Conservation (phyloP, 2,329 filamentous ascomycete genomes). For the Pezicula rhizophila region DNA sequence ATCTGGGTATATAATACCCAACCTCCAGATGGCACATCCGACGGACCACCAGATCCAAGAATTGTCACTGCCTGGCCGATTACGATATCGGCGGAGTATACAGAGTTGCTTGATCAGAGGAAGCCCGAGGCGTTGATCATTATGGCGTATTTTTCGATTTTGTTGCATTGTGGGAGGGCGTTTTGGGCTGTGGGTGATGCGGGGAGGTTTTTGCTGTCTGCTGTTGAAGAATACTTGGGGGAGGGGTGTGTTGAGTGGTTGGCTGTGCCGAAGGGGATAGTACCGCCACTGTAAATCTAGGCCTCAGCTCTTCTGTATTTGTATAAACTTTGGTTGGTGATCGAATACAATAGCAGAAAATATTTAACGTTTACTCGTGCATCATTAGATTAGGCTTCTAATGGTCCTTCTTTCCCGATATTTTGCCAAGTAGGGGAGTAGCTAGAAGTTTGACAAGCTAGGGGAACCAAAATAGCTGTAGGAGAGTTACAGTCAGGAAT, state of each 20-base stretch:
- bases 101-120: slow-evolving; percentile 23
- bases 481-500: too few relatives aligned
- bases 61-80: slow-evolving; percentile 31
- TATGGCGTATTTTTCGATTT: slow-evolving; percentile 30
- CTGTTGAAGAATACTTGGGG: slow-evolving; percentile 15
- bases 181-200: slow-evolving; percentile 22
- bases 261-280: background rate
- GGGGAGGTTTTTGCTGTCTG: slow-evolving; percentile 17
- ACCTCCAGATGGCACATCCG: background rate
- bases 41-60: slow-evolving; percentile 2
- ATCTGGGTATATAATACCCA: slow-evolving; percentile 12
- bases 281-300: background rate
- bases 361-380: too few relatives aligned
- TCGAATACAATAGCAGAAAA: too few relatives aligned
- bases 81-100: slow-evolving; percentile 26
- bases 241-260: slow-evolving; percentile 14
- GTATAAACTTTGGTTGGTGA: too few relatives aligned
- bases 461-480: too few relatives aligned
- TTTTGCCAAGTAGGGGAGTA: too few relatives aligned
- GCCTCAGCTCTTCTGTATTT: too few relatives aligned
- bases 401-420: too few relatives aligned
- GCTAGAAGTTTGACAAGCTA: too few relatives aligned
- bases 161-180: slow-evolving; percentile 23
- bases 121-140: slow-evolving; percentile 31
- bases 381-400: too few relatives aligned